Base-by-base conservation (phyloP, 768 basidiomycete genomes). In the Ephemerocybe angulata region DNA sequence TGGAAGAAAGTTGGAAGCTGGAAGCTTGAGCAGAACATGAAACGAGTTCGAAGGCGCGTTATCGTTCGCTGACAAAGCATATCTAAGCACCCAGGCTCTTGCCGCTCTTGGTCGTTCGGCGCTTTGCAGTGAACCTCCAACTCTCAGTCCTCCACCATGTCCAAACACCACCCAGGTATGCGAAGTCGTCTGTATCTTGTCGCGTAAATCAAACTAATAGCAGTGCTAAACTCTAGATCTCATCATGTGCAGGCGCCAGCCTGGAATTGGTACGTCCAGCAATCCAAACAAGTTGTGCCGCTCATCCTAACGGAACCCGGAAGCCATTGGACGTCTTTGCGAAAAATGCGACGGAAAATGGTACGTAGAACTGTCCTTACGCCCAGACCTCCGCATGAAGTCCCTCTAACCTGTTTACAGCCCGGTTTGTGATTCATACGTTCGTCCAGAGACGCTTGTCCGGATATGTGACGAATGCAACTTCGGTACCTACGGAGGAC, bases 331-430 rank as follows among this genome's bases (percentile, higher is more conserved):
- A 38, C 90, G 97, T 63, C 81, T 98, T 50, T 99, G 97, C 71
- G 97, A 99, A 75, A 98, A 98, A 71, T 98, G 95, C 66, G 97
- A 99, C 68, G 97, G 97, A 49, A 98, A 98, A 86, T 99, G 97
- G 96, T 97, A 63, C 57, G 87, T 67, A 7, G 12, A 12, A 3
- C 22, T 40, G 12, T 8, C 25, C 17, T n/a, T n/a, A n/a, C n/a
- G n/a, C n/a, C n/a, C n/a, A n/a, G n/a, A 3, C 28, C 13, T 3
- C 22, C n/a, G 12, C 24, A 25, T 12, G 50, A 4, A 4, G 24
- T 19, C 35, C 33, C 46, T 51, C 40, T 55, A 13, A 53, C 35
- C 29, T 43, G 31, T 42, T 38, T 41, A 27, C 43, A 99, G 96
- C 70, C 96, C 96, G 8, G 92, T 98, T 42, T 99, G 96, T 76